Conservation (phyloP, 306 rosid species). For the Pueraria montana region DNA sequence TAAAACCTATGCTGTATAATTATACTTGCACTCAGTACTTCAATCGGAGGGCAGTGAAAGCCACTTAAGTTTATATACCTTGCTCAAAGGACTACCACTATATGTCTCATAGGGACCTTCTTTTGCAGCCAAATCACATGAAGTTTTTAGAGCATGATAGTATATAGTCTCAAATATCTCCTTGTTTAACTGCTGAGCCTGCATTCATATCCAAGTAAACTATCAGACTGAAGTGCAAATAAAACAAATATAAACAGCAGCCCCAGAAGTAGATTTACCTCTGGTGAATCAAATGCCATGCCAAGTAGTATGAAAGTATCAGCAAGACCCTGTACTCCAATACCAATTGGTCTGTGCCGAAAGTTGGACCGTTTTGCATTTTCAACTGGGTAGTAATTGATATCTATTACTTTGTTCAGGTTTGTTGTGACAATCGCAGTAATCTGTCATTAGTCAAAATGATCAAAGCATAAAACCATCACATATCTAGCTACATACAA, state of each 20-base stretch:
- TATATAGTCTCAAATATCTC: conserved; percentile 27
- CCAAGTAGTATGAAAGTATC: conserved; percentile 92
- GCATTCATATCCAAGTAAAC: not conserved
- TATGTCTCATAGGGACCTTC: conserved; percentile 7
- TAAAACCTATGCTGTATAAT: not conserved
- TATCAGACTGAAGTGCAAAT: too few species aligned
- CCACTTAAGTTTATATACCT: conserved; percentile 54
- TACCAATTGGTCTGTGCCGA: conserved; percentile 93
- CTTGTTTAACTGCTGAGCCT: conserved; percentile 17
- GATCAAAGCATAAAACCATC: not conserved
- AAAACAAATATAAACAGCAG: not conserved
- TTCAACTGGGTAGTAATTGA: conserved; percentile 90
- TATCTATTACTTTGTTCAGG: conserved; percentile 92
- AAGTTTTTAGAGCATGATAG: conserved; percentile 22
- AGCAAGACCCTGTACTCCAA: conserved; percentile 98
- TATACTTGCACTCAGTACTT: not conserved
- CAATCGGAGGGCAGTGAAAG: not conserved
- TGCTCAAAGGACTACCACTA: conserved; percentile 55
- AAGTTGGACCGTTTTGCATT: conserved; percentile 84
- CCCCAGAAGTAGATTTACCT: not conserved
- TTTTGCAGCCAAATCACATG: conserved; percentile 7
- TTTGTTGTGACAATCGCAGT: conserved; percentile 74
- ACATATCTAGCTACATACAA: not conserved
- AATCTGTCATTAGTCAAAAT: conserved; percentile 56
- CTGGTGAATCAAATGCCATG: conserved; percentile 89